These are phyloP conservation scores for Eustoma russellianum DNA, from an alignment of 257 asterid species.

Conservation along the genomic window DNA sequence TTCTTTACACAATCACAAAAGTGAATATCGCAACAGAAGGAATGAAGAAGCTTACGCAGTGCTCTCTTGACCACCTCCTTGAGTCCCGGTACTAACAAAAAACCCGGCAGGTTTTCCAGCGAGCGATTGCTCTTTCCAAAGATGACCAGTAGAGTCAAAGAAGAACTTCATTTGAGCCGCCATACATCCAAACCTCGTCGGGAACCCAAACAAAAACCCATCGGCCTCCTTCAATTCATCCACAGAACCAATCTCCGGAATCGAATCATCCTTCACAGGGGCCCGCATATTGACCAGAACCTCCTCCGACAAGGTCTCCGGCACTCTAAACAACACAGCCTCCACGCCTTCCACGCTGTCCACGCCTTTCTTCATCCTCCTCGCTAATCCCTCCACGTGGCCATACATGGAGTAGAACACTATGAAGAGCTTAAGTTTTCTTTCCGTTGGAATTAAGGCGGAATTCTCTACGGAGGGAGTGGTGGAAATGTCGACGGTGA, in stretches of 20 bases:
- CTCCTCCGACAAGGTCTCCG: conserved; percentile 66
- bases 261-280: conserved; percentile 58
- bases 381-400: conserved; percentile 83
- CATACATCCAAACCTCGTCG: conserved; percentile 89
- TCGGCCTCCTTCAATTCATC: conserved; percentile 57
- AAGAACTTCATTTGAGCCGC: conserved; percentile 98
- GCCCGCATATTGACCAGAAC: conserved; percentile 63
- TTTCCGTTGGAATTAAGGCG: too few relatives aligned
- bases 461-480: conserved; percentile 7
- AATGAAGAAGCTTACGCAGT: conserved; percentile 64
- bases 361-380: conserved; percentile 75
- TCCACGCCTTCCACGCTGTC: conserved; percentile 66
- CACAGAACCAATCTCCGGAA: conserved; percentile 50
- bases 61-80: conserved; percentile 99
- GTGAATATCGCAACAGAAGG: too few relatives aligned
- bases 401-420: conserved; percentile 97
- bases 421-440: conserved; percentile 39
- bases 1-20: too few relatives aligned
- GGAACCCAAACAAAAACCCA: conserved; percentile 85
- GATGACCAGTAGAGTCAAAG: conserved; percentile 75
- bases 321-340: conserved; percentile 63
- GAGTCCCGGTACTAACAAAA: conserved; percentile 98
- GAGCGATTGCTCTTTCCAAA: conserved; percentile 86
- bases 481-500: conserved; percentile 7
- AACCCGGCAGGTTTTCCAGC: conserved; percentile 97